Evolutionary conservation across 441 rosid species (phyloP), one percentile per base, ranked within the genome.

Genomic region (Erysimum cheiri): DNA sequence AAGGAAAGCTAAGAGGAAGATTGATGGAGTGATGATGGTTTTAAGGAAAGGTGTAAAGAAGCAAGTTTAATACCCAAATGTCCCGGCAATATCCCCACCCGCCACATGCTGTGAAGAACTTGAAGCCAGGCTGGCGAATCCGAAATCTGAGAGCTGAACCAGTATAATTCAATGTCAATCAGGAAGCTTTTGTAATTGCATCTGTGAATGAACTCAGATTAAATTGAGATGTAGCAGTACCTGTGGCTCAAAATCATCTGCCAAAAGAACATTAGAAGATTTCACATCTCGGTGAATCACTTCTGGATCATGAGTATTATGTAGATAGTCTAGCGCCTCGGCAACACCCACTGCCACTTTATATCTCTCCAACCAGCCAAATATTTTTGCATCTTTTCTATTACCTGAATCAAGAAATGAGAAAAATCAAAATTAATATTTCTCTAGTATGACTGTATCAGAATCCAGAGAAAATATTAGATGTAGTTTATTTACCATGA

Each of bases 271-370:
- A 70, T 95, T 95, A 0, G 99, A 92, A 36, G 99, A 88, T 79
- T 95, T 94, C 54, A 92, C 98, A 83, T 92, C 99, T 67, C 86
- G 81, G 76, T 92, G 99, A 68, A 95, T 88, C 53, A 92, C 90
- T 35, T 84, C 85, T 60, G 81, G 88, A 40, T 79, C 87, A 78
- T 85, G 82, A 47, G 70, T 54, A 61, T 80, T 87, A 69, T 95
- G 99, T 8, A 95, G 79, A 81, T 92, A 87, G 65, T 83, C 86
- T 63, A 95, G 72, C 11, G 98, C 98, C 82, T 89, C 92, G 1
- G 97, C 96, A 43, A 95, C 79, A 56, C 94, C 92, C 53, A 87
- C 75, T 41, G 97, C 96, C 73, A 90, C 98, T 80, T 85, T 87
- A 71, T 79, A 86, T 64, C 98, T 90, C 83, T 86, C 89, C 32